Conservation (phyloP, 2,329 filamentous ascomycete species). For the Aspergillus sp. region DNA sequence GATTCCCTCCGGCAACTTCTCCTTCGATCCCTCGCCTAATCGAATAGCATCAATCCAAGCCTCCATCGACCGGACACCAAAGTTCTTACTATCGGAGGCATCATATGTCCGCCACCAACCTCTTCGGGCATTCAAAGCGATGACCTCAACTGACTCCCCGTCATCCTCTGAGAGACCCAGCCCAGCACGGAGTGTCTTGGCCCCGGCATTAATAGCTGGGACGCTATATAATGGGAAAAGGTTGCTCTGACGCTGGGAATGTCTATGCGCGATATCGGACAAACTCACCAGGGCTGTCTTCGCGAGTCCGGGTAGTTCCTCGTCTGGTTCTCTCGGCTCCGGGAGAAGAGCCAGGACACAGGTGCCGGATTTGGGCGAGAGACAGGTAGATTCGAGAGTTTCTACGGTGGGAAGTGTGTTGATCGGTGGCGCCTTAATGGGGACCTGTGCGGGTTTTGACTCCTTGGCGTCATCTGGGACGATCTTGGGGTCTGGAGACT, state of each 20-base stretch:
- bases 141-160: conserved; percentile 54
- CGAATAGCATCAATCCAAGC: conserved; percentile 85
- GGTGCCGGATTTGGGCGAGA: conserved; percentile 66
- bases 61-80: conserved; percentile 54
- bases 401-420: conserved; percentile 55
- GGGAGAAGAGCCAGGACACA: conserved; percentile 73
- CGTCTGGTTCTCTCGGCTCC: conserved; percentile 42
- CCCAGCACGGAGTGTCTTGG: conserved; percentile 47
- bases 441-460: conserved; percentile 39
- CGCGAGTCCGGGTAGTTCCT: conserved; percentile 36
- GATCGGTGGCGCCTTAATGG: conserved; percentile 55
- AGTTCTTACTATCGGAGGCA: conserved; percentile 45
- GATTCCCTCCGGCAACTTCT: conserved; percentile 59
- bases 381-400: conserved; percentile 61
- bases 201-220: conserved; percentile 52
- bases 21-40: conserved; percentile 76
- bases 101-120: conserved; percentile 76
- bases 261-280: conserved; percentile 67
- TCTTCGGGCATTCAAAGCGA: conserved; percentile 77
- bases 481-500: conserved; percentile 46
- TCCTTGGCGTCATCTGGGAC: conserved; percentile 28
- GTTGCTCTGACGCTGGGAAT: conserved; percentile 56
- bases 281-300: conserved; percentile 55
- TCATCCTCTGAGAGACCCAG: conserved; percentile 49
- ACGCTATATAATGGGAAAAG: conserved; percentile 80